A percentile compares a stretch with the other conserved stretches of the same genome.
Conservation (phyloP, 139 green algal species). For the Tetradesmus obliquus region DNA sequence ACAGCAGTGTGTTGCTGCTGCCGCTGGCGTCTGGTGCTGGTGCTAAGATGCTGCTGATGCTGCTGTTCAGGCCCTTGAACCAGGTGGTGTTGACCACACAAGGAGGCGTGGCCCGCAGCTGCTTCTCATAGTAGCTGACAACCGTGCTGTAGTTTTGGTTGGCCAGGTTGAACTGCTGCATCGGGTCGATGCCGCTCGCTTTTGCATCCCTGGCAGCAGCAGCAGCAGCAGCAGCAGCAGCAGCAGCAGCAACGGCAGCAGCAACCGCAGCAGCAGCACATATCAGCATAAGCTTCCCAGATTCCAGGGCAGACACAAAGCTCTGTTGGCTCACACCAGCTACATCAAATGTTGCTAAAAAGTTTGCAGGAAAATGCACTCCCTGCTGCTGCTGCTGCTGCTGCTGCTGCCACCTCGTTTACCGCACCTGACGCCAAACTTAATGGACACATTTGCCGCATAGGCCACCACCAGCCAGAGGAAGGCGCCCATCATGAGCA, state of each 20-base stretch:
- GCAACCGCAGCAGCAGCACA: background rate
- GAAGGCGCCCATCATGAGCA: conserved; percentile 47
- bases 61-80: conserved; percentile 35
- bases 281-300: background rate
- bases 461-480: conserved; percentile 50
- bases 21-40: conserved; percentile 16
- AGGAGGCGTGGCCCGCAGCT: conserved; percentile 17
- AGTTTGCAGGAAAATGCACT: background rate
- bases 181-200: background rate
- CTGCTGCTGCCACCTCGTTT: background rate
- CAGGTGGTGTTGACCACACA: conserved; percentile 43
- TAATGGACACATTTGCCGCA: conserved; percentile 46
- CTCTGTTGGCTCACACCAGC: background rate
- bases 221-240: background rate
- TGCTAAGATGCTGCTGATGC: conserved; percentile 32
- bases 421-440: conserved; percentile 33
- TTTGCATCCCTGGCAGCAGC: conserved; percentile 12
- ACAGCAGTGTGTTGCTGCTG: conserved; percentile 15
- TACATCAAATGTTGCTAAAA: background rate
- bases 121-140: conserved; percentile 33
- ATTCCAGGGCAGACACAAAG: background rate
- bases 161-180: conserved; percentile 11
- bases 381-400: conserved; percentile 23
- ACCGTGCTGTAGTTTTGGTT: conserved; percentile 32
- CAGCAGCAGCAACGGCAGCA: background rate